Percentiles rank a stretch among this genome's conserved stretches.
Conservation (phyloP, 805 yeast species). For the Candida boleticola region DNA sequence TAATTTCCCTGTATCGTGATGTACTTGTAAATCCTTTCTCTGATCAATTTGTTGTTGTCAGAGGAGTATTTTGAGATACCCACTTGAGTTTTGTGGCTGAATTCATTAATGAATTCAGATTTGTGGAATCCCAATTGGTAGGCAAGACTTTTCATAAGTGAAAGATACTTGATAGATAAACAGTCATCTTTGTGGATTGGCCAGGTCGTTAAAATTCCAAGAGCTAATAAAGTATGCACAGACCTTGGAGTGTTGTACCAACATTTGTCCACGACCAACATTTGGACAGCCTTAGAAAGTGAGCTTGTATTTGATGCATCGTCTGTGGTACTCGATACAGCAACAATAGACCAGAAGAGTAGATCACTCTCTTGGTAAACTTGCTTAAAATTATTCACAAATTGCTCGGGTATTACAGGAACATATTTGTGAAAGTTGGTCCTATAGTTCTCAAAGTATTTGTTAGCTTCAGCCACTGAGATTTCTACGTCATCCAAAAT, state of each 20-base stretch:
- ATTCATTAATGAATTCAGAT: slow-evolving; percentile 39
- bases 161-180: slow-evolving; percentile 33
- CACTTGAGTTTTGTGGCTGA: slow-evolving; percentile 33
- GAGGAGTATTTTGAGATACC: slow-evolving; percentile 24
- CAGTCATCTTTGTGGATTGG: slow-evolving; percentile 38
- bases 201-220: slow-evolving; percentile 45
- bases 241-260: slow-evolving; percentile 47
- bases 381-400: slow-evolving; percentile 15
- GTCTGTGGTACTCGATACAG: slow-evolving; percentile 22
- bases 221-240: slow-evolving; percentile 35
- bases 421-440: slow-evolving; percentile 27
- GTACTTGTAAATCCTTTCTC: slow-evolving; percentile 43
- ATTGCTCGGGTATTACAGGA: slow-evolving; percentile 30
- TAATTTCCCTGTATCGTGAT: slow-evolving; percentile 42
- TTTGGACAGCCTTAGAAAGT: slow-evolving; percentile 32
- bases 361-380: slow-evolving; percentile 29
- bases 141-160: slow-evolving; percentile 37
- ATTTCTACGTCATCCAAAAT: slow-evolving; percentile 4
- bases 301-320: neutral
- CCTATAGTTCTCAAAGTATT: slow-evolving; percentile 21
- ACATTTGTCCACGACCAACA: slow-evolving; percentile 39
- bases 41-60: slow-evolving; percentile 26
- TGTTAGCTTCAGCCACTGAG: slow-evolving; percentile 13
- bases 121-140: slow-evolving; percentile 44
- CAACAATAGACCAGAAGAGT: slow-evolving; percentile 41